These are phyloP conservation scores for Fonsecaea pedrosoi DNA, from an alignment of 2,329 filamentous ascomycete species.

Conservation along the genomic window DNA sequence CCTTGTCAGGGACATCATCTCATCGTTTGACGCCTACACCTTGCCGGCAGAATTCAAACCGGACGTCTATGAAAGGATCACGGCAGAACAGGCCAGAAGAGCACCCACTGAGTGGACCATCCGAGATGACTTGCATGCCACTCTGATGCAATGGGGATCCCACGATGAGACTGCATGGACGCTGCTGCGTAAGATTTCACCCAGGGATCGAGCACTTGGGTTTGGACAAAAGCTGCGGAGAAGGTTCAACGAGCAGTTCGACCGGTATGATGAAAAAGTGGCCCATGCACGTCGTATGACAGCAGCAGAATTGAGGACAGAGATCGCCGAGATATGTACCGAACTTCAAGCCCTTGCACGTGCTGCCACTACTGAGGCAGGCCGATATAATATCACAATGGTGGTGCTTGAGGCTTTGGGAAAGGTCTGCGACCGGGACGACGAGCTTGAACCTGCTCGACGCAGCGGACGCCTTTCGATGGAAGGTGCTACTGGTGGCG, in stretches of 20 bases:
- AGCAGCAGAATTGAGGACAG: neutral
- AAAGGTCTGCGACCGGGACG: constrained; percentile 19
- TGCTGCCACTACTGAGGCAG: constrained; percentile 15
- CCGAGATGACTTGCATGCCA: constrained; percentile 53
- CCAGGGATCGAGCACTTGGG: constrained; percentile 50
- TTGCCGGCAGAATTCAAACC: constrained; percentile 52
- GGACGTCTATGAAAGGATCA: constrained; percentile 48
- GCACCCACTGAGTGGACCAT: constrained; percentile 53
- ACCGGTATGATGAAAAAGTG: constrained; percentile 44
- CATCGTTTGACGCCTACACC: constrained; percentile 50
- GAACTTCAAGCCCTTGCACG: constrained; percentile 13
- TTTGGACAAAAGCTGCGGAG: constrained; percentile 54
- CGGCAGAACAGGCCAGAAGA: constrained; percentile 37
- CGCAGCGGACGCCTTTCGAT: constrained; percentile 12
- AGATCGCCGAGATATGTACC: constrained; percentile 13
- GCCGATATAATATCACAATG: constrained; percentile 17
- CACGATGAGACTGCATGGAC: constrained; percentile 53
- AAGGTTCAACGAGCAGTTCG: constrained; percentile 49
- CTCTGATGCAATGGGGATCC: constrained; percentile 53
- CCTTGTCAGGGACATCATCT: constrained; percentile 51
- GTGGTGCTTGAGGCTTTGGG: constrained; percentile 18
- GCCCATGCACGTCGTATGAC: neutral
- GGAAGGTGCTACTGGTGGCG: neutral
- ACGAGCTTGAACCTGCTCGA: constrained; percentile 7
- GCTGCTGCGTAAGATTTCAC: constrained; percentile 51